phyloP scores from a whole-genome alignment of 331 rosid species.

The Stylosanthes scabra region DNA sequence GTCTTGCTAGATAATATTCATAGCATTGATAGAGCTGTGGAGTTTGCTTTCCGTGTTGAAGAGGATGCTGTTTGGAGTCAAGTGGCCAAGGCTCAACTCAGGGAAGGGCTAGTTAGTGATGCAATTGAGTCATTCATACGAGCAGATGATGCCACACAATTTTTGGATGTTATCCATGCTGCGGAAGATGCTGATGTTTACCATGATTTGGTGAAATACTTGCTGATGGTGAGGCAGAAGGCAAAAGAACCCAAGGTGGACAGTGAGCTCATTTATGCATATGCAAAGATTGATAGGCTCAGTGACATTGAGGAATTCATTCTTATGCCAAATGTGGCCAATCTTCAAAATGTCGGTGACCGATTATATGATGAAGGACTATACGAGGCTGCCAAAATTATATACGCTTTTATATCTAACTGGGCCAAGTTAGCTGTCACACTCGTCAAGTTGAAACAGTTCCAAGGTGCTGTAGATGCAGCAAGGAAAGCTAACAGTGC shows the following conservation, averaged over 20 bases:
- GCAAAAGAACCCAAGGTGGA: conserved; percentile 96
- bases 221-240: conserved; percentile 98
- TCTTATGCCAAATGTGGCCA: conserved; percentile 99
- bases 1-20: conserved; percentile 86
- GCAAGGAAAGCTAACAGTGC: conserved; percentile 99
- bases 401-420: conserved; percentile 91
- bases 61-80: conserved; percentile 99
- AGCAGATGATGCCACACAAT: conserved; percentile 94
- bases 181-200: conserved; percentile 83
- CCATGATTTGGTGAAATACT: conserved; percentile 93
- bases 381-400: conserved; percentile 98
- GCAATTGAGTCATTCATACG: conserved; percentile 97
- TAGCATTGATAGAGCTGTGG: conserved; percentile 96
- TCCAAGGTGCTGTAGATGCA: conserved; percentile 99
- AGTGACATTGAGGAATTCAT: conserved; percentile 97
- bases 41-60: conserved; percentile 98
- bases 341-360: conserved; percentile 97
- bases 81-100: conserved; percentile 98
- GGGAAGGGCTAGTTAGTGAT: conserved; percentile 96
- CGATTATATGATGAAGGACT: conserved; percentile 94
- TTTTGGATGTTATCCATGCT: conserved; percentile 93
- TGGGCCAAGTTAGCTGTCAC: conserved; percentile 99
- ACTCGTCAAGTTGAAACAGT: conserved; percentile 94
- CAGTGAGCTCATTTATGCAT: conserved; percentile 97
- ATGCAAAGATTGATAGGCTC: conserved; percentile 96